Percentiles rank a stretch among this genome's conserved stretches.
Evolutionary conservation across 495 filamentous ascomycete genomes (phyloP).

Genomic region (Hypoxylon fuscum): DNA sequence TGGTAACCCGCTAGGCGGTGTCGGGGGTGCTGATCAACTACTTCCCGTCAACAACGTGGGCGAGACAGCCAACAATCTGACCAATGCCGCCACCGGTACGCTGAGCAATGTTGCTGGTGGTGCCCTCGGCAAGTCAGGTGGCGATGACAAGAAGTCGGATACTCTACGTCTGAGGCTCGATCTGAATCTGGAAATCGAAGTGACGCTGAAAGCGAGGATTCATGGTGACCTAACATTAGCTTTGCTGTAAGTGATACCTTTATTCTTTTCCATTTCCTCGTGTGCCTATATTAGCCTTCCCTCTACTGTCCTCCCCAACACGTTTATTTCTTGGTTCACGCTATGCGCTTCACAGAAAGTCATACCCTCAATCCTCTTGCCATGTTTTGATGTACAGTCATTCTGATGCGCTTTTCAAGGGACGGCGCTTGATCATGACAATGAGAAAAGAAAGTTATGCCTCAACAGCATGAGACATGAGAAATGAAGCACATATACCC

Average conservation of each 20-base stretch:
- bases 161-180: slow-evolving; percentile 78
- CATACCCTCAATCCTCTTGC: slow-evolving; percentile 15
- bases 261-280: slow-evolving; percentile 5
- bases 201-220: slow-evolving; percentile 92
- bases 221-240: slow-evolving; percentile 88
- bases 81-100: slow-evolving; percentile 66
- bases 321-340: slow-evolving; percentile 29
- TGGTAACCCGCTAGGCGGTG: slow-evolving; percentile 52
- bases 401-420: slow-evolving; percentile 38
- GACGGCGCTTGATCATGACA: slow-evolving; percentile 29
- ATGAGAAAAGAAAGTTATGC: neutral
- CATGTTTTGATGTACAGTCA: slow-evolving; percentile 13
- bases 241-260: slow-evolving; percentile 71
- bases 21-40: slow-evolving; percentile 45
- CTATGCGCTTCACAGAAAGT: slow-evolving; percentile 15
- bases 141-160: slow-evolving; percentile 66
- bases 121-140: slow-evolving; percentile 48
- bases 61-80: slow-evolving; percentile 71
- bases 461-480: neutral
- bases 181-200: slow-evolving; percentile 87
- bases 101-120: slow-evolving; percentile 67
- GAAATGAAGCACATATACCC: slow-evolving; percentile 1
- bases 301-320: neutral
- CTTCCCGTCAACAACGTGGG: slow-evolving; percentile 65
- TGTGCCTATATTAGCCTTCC: slow-evolving; percentile 4